phyloP scores from a whole-genome alignment of 2,329 filamentous ascomycete species.

The Epichloe glyceriae region DNA sequence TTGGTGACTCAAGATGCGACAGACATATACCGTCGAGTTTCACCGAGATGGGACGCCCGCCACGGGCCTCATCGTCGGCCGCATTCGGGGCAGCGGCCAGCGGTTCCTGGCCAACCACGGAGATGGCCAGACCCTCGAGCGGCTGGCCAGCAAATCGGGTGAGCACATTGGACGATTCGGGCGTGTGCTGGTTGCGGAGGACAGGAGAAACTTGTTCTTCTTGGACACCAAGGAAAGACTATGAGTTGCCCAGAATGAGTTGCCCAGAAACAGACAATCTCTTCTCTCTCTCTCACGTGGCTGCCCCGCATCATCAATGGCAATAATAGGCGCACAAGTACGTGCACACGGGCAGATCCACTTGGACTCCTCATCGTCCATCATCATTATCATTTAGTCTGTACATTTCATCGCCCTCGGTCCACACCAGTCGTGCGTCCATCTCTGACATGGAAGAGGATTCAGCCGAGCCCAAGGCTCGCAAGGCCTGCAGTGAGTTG shows the following conservation, averaged over 20 bases:
- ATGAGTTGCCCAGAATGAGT: slow-evolving; percentile 3
- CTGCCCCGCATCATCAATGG: no score
- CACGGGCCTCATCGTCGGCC: slow-evolving; percentile 13
- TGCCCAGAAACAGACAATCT: background rate
- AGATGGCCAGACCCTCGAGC: slow-evolving; percentile 8
- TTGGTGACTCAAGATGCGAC: background rate
- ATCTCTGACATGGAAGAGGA: background rate
- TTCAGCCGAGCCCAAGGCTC: slow-evolving; percentile 2
- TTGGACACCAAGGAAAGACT: slow-evolving; percentile 8
- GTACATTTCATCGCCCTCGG: no score
- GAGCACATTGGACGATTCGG: slow-evolving; percentile 13
- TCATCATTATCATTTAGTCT: no score
- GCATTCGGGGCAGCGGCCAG: slow-evolving; percentile 8
- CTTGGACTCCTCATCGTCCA: no score
- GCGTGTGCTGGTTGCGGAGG: slow-evolving; percentile 2
- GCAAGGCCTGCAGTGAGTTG: slow-evolving; percentile 3
- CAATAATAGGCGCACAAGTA: no score
- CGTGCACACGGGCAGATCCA: no score
- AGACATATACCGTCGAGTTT: slow-evolving; percentile 22
- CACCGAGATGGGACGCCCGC: slow-evolving; percentile 11
- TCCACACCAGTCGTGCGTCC: no score
- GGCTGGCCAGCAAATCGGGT: slow-evolving; percentile 3
- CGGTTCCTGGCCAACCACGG: slow-evolving; percentile 18
- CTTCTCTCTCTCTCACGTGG: background rate
- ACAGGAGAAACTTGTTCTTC: slow-evolving; percentile 10